Conservation (phyloP, 345 rosid species). For the Capsella bursapastoris region DNA sequence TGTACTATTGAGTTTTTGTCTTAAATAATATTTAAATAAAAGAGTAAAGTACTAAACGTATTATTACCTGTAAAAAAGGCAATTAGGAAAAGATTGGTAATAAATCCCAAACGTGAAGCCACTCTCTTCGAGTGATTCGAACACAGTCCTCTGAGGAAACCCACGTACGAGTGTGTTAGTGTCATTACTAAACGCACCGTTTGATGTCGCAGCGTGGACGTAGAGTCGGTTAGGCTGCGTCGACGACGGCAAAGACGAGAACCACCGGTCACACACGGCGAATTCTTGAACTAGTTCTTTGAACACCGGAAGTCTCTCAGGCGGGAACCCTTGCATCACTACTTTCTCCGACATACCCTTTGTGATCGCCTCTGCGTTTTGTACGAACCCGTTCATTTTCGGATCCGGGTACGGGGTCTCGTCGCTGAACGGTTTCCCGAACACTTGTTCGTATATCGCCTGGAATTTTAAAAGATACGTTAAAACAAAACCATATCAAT, state of each 20-base stretch:
- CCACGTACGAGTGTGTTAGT: constrained; percentile 55
- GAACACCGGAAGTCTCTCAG: constrained; percentile 66
- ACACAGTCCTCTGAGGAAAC: constrained; percentile 73
- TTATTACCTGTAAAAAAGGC: constrained; percentile 60
- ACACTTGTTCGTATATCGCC: constrained; percentile 76
- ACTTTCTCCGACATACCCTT: constrained; percentile 62
- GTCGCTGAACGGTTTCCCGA: constrained; percentile 54
- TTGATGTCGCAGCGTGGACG: constrained; percentile 75
- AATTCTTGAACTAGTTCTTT: constrained; percentile 64
- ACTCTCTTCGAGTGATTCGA: constrained; percentile 70
- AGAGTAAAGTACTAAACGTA: background rate
- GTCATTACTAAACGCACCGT: constrained; percentile 65
- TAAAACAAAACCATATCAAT: background rate
- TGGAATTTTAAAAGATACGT: background rate
- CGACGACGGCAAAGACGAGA: constrained; percentile 66
- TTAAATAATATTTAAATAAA: background rate
- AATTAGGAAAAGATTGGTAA: constrained; percentile 59
- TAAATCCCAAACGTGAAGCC: constrained; percentile 67
- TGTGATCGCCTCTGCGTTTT: constrained; percentile 56
- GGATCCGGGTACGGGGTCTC: constrained; percentile 39
- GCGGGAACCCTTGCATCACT: constrained; percentile 78
- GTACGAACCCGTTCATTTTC: constrained; percentile 69
- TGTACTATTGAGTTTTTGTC: no score
- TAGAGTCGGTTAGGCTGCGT: constrained; percentile 75
- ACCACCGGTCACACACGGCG: constrained; percentile 82